Evolutionary conservation across 768 basidiomycete species (phyloP), one percentile per base, ranked within the genome.

Genomic region (Leucocoprinus sp.): DNA sequence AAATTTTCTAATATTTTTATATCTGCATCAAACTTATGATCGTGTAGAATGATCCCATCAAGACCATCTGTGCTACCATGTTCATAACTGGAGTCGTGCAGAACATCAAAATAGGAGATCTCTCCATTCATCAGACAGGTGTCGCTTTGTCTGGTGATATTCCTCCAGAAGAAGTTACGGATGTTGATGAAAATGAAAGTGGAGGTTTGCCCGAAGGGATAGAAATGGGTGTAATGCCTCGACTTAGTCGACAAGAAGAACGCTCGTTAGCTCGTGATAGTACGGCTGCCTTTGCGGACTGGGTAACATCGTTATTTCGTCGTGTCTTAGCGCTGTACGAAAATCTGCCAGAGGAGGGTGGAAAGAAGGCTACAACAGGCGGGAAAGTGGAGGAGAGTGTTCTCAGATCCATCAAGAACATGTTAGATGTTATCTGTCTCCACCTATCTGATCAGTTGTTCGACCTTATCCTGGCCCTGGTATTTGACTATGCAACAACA

Each of bases 261-360:
- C 71, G 78, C n/a, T 66, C 78, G 8, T 69, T 89, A 33, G 79
- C 80, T 14, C 72, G 83, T 19, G 87, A 91, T 48, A 87, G 82
- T 52, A 89, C 87, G 4, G 78, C 84, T 5, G 71, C 71, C 11
- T 89, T 90, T 61, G 81, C 87, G 53, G 89, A 86, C 56, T 91
- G 89, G 88, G 80, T 90, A 9, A 74, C 74, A 0, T 78, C 82
- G 17, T 74, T 91, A 23, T 82, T 91, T 56, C 71, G 85, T 12
- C 77, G 88, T 8, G 78, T 91, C 42, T 69, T 91, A 42, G 77
- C 86, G 1, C 65, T 97, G 15, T 93, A 85, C 57, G 89, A 93
- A 65, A 93, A 95, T 58, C 68, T 98, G 4, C 93, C 93, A 0
- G 95, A 98, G 60, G 93, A 95, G 64, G 92, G 89, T 8, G 95